Conservation (phyloP, 768 basidiomycete genomes). For the Cantharellus anzutake region DNA sequence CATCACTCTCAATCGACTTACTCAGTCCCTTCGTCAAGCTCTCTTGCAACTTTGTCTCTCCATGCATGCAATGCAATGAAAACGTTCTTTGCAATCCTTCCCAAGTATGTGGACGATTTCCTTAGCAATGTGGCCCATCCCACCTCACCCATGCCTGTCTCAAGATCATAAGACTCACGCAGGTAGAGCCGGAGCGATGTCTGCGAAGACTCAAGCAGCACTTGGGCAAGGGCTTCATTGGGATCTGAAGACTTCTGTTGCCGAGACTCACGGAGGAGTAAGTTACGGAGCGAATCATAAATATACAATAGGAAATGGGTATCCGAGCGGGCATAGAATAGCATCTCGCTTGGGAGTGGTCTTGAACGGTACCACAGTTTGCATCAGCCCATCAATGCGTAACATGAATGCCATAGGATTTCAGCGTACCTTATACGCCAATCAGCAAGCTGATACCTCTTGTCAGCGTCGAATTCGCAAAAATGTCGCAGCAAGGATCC, state of each 20-base stretch:
- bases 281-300: conserved; percentile 79
- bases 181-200: conserved; percentile 58
- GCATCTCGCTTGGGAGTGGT: conserved; percentile 77
- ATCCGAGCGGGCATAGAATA: conserved; percentile 83
- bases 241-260: conserved; percentile 14
- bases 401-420: not conserved
- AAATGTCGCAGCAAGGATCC: conserved; percentile 73
- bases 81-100: conserved; percentile 43
- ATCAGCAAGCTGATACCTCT: conserved; percentile 91
- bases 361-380: conserved; percentile 14
- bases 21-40: conserved; percentile 75
- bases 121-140: conserved; percentile 65
- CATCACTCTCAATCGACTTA: conserved; percentile 18
- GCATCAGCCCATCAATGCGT: not conserved
- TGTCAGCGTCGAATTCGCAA: conserved; percentile 80
- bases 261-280: conserved; percentile 46
- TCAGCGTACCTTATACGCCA: conserved; percentile 67
- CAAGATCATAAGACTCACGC: conserved; percentile 48
- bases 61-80: conserved; percentile 68
- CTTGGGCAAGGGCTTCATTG: conserved; percentile 16
- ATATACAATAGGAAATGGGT: conserved; percentile 90
- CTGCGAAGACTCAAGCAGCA: conserved; percentile 52
- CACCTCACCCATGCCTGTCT: conserved; percentile 38
- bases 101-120: conserved; percentile 28
- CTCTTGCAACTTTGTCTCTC: conserved; percentile 60